Evolutionary conservation across 163 green algal species (phyloP), one percentile per base, ranked within the genome.

Genomic region (Coccomyxa subellipsoidea): DNA sequence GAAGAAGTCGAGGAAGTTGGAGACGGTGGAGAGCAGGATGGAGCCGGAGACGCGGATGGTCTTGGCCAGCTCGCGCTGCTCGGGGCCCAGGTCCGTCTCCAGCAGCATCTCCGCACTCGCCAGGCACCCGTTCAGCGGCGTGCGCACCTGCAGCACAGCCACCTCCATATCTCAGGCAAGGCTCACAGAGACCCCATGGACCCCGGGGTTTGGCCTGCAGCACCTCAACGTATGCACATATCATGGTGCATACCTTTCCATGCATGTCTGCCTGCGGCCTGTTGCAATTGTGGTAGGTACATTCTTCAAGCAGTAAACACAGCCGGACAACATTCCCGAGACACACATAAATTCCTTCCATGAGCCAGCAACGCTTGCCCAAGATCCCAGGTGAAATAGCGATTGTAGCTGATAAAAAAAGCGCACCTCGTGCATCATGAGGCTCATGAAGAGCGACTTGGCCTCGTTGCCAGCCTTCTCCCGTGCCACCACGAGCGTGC

Each of bases 1-100:
- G 88, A 96, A 97, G 40, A 94, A 97, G 88, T 97, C 93, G 35
- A 97, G 86, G 81, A 97, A 96, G 88, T 96, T 96, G 81, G 87
- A 94, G 36, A 93, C 93, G 0, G 92, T 97, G 69, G 89, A 94
- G 54, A 97, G 87, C 82, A 97, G 90, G 78, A 96, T 96, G 80
- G 86, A 91, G 66, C 93, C 94, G 27, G 76, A 90, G 29, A 97
- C 90, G 31, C 92, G 88, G 78, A 97, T 95, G 38, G 92, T 96
- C 79, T 92, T 91, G 39, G 93, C 93, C 76, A 96, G 89, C 84
- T 97, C 93, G 0, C 89, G 87, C 89, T 96, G 91, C 80, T 96
- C 92, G n/a, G 89, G 89, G 77, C 86, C 80, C 37, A 95, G 87
- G 7, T 88, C 69, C 29, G 91, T 96, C 80, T 97, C 91, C 79